Evolutionary conservation across 495 filamentous ascomycete species (phyloP), one percentile per base, ranked within the genome.

Genomic region (Cercophora newfieldiana): DNA sequence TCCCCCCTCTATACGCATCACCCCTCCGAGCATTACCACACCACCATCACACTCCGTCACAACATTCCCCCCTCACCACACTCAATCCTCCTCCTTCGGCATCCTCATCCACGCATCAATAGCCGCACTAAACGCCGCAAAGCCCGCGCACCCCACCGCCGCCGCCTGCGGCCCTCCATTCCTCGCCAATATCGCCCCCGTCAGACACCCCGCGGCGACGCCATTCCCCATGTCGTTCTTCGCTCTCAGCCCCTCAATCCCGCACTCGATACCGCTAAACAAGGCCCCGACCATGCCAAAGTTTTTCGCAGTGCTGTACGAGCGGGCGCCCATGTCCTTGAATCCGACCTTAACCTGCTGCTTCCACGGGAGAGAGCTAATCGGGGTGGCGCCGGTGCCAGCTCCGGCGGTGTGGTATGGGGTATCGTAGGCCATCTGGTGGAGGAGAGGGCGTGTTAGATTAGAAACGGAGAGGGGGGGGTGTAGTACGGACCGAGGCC

Each of bases 141-240:
- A 98, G 7, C 95, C 95, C 4, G 87, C 93, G 78, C 96, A 98
- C 7, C 95, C 95, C 21, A 93, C 78, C 7, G 89, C 91, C 22
- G 91, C 92, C 24, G 95, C 96, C 77, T 96, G 91, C 3, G 95
- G 95, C 3, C 95, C 95, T 2, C 91, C 94, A 73, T 89, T 90
- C 14, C 87, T 85, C 29, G 91, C 94, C 59, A 98, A 76, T 33
- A 91, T 90, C 18, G 93, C 95, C 12, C 95, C 95, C 7, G 95
- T 98, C 22, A 97, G 78, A 77, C 96, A 98, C 0, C 95, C 95
- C 2, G 94, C 91, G 7, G 88, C 85, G 7, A 94, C 86, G 31
- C 93, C 92, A 81, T 99, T 99, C 62, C 82, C 88, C 48, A 98
- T 75, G 78, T 98, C 95, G 76, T 97, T 97, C 82, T 96, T 97